Evolutionary conservation across 2,329 filamentous ascomycete species (phyloP).

Genomic region (Neopestalotiopsis sp.): DNA sequence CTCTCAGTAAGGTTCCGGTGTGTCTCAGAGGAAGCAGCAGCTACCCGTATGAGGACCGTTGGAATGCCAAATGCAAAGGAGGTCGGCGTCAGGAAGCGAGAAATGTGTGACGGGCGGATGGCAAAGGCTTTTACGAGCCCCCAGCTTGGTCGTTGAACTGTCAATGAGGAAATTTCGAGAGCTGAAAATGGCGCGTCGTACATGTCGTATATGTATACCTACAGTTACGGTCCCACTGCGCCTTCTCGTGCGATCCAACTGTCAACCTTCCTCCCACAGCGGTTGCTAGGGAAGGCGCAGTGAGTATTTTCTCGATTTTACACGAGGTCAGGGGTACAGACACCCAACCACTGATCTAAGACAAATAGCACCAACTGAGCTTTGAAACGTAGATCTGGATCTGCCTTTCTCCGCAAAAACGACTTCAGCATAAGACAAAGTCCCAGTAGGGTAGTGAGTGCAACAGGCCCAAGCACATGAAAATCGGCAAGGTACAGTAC

Average conservation of each 20-base stretch:
- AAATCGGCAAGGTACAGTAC: too few species aligned
- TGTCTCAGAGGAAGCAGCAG: neutral
- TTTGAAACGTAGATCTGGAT: slow-evolving; percentile 10
- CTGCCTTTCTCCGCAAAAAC: slow-evolving; percentile 3
- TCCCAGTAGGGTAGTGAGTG: neutral
- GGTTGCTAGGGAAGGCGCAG: slow-evolving; percentile 5
- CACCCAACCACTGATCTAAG: slow-evolving; percentile 4
- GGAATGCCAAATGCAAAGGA: neutral
- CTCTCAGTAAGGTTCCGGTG: neutral
- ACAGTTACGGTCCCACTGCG: neutral
- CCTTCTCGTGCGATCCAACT: neutral
- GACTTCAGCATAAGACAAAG: slow-evolving; percentile 3
- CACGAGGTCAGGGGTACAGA: neutral
- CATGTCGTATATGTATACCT: neutral
- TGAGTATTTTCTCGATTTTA: neutral
- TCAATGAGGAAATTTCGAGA: neutral
- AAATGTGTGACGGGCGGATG: neutral
- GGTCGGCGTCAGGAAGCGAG: neutral
- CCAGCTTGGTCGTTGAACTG: neutral
- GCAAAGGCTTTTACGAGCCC: neutral
- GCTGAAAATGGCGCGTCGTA: neutral
- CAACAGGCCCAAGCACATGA: too few species aligned
- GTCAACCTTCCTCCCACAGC: neutral
- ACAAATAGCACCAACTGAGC: neutral
- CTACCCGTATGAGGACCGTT: neutral